Evolutionary conservation across 345 rosid species (phyloP), one percentile per base, ranked within the genome.

Genomic region (Gossypium australe): DNA sequence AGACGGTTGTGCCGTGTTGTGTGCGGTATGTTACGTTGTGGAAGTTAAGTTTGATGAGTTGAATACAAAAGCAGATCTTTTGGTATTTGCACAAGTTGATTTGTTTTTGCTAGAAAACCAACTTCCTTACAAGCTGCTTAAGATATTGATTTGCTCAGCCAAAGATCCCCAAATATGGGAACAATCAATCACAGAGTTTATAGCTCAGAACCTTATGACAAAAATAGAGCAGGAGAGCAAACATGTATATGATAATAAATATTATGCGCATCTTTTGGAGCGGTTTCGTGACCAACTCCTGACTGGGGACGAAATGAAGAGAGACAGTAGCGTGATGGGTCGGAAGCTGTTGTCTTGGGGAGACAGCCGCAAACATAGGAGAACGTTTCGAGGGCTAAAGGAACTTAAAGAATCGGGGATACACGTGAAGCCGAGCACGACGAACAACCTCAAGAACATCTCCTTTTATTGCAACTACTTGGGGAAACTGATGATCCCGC

Each of bases 91-190:
- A 3, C 24, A 27, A 0, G 45, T 49, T 12, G 86, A 83, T 45
- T 16, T 83, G 62, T 66, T 83, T 53, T 68, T 80, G 75, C 68
- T 80, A 0, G 83, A 83, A 57, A 81, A 60, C 64, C 79, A 80
- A 27, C 44, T 83, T 27, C 85, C 83, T 16, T 80, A 16, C n/a
- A 7, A 2, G 0, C 41, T 83, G 13, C 76, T 82, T 1, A 10
- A 44, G 41, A 11, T 18, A n/a, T 20, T 80, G 61, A 45, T 49
- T 18, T 7, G 11, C 29, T 24, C 29, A 3, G 20, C 68, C 48
- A 16, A 0, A 0, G 18, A 63, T 0, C 48, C 68, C 48, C 0
- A 38, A 9, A 3, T 8, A 12, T 38, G 68, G 68, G 2, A 38
- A 8, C 0, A 38, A 9, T 63, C 68, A 9, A 9, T 63, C 48